Evolutionary conservation across 768 basidiomycete genomes (phyloP).

Genomic region (Mrakia blollopis): DNA sequence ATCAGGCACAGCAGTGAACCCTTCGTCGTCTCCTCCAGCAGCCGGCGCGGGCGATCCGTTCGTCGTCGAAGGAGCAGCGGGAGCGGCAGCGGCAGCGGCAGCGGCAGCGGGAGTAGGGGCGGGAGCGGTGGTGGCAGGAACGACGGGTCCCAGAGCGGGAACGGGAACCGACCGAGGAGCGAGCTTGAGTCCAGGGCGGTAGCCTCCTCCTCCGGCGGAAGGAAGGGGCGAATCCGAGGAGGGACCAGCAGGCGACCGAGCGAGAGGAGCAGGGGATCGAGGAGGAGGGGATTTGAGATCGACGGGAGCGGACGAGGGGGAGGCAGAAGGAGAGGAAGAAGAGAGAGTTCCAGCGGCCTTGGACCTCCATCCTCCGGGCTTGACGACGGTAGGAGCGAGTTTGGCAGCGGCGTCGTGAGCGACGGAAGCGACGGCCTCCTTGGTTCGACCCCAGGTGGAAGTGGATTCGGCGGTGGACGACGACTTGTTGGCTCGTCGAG

Average conservation of each 20-base stretch:
- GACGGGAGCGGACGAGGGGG: constrained; percentile 23
- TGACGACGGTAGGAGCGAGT: constrained; percentile 30
- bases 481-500: constrained; percentile 37
- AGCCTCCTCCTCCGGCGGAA: constrained; percentile 29
- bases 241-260: constrained; percentile 26
- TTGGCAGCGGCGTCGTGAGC: constrained; percentile 36
- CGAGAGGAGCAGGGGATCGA: constrained; percentile 25
- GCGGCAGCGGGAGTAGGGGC: constrained; percentile 13
- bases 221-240: constrained; percentile 27
- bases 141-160: constrained; percentile 21
- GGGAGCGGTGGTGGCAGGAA: constrained; percentile 18
- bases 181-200: constrained; percentile 33
- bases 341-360: constrained; percentile 45
- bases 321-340: neutral
- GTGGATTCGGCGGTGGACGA: constrained; percentile 25
- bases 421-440: constrained; percentile 41
- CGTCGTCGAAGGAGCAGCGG: constrained; percentile 18
- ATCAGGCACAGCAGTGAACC: constrained; percentile 18
- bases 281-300: constrained; percentile 21
- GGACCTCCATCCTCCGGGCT: constrained; percentile 56
- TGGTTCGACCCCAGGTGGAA: constrained; percentile 30
- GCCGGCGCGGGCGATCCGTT: constrained; percentile 27
- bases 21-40: constrained; percentile 32
- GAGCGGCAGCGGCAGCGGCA: constrained; percentile 29
- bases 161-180: constrained; percentile 32